Evolutionary conservation across 2,329 filamentous ascomycete species (phyloP).

Genomic region (Penicillium digitatum): DNA sequence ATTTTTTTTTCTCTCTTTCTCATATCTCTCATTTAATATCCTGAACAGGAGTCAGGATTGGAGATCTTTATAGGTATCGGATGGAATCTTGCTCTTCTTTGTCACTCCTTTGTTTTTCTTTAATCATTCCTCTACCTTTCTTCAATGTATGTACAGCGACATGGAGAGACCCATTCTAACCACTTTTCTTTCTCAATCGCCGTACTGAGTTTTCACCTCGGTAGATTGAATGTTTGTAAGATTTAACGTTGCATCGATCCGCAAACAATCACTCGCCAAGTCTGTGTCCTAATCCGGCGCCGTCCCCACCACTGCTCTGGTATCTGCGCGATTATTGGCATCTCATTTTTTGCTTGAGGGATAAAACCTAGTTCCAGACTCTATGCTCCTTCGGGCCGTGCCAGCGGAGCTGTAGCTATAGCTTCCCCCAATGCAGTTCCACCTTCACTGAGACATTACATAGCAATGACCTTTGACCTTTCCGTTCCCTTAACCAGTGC

Average conservation of each 20-base stretch:
- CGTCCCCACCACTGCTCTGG: not conserved
- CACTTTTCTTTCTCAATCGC: not conserved
- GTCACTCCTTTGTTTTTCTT: not conserved
- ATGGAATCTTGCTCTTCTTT: slow-evolving; percentile 1
- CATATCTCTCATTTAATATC: not conserved
- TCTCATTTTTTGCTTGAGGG: not conserved
- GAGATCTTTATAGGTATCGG: not conserved
- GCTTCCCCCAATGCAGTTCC: not conserved
- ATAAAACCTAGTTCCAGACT: not conserved
- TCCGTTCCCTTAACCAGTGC: not conserved
- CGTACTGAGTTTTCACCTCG: not conserved
- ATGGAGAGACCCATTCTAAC: not conserved
- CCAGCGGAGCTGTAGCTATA: not conserved
- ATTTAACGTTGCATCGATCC: not conserved
- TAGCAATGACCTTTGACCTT: not conserved
- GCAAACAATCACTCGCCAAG: not conserved
- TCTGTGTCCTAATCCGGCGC: not conserved
- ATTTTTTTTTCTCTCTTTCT: not conserved
- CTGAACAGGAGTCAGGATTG: not conserved
- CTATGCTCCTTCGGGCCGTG: not conserved
- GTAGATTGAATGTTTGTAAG: not conserved
- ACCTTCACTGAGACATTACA: not conserved
- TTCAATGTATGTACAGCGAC: slow-evolving; percentile 1
- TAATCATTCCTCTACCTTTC: slow-evolving; percentile 12
- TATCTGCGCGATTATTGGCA: not conserved